Conservation (phyloP, 768 basidiomycete species). For the Boletus vermiculosoides region DNA sequence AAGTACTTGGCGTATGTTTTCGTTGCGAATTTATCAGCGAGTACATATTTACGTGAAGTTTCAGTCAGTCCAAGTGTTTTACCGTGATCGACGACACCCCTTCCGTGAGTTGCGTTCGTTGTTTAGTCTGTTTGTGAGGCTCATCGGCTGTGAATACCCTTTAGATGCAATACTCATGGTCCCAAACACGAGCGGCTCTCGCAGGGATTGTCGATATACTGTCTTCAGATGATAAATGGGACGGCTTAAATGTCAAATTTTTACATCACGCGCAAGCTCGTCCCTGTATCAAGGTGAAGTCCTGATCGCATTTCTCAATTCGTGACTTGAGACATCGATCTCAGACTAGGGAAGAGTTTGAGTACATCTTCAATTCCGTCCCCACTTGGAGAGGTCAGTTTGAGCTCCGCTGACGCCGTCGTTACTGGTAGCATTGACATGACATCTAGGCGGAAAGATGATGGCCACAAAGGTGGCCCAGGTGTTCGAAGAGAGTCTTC, state of each 20-base stretch:
- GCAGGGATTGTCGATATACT: constrained; percentile 11
- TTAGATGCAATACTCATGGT: constrained; percentile 24
- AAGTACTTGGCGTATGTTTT: constrained; percentile 18
- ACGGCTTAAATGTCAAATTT: constrained; percentile 19
- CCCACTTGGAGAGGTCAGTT: constrained; percentile 17
- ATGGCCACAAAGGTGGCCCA: constrained; percentile 17
- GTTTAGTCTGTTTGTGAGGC: not conserved
- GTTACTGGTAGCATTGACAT: not conserved
- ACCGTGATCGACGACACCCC: constrained; percentile 22
- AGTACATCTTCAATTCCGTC: constrained; percentile 21
- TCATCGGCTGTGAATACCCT: not conserved
- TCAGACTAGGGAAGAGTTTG: constrained; percentile 19
- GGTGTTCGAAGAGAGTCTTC: constrained; percentile 19
- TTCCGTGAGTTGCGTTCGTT: constrained; percentile 11
- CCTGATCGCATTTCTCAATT: not conserved
- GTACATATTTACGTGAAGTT: not conserved
- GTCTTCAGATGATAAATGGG: constrained; percentile 15
- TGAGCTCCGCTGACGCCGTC: not conserved
- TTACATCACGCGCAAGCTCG: constrained; percentile 8
- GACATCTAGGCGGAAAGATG: constrained; percentile 12
- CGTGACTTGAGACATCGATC: not conserved
- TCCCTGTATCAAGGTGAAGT: constrained; percentile 11
- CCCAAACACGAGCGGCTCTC: constrained; percentile 22
- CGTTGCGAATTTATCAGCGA: not conserved
- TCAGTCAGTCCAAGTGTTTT: constrained; percentile 23